Evolutionary conservation across 2,329 filamentous ascomycete genomes (phyloP), one percentile per base, ranked within the genome.

Genomic region (Huntiella decipiens): DNA sequence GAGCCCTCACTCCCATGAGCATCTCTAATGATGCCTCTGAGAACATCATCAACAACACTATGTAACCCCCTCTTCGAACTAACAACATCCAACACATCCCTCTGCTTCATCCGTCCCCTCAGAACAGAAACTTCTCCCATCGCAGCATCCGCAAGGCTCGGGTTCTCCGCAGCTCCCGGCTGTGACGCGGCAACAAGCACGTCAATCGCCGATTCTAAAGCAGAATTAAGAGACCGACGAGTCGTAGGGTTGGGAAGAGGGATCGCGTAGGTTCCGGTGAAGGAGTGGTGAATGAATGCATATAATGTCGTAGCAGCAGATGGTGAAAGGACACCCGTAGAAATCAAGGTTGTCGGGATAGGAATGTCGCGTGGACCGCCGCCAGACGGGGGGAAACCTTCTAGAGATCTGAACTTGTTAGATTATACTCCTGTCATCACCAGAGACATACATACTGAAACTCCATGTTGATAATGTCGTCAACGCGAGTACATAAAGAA

Each of bases 171-270:
- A 10, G 38, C 19, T 13, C 45, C 34, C 4, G 40, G 35, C 8
- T 8, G 40, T 3, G 34, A 51, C n/a, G 44, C 39, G 11, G 44
- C 47, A 10, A 44, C 28, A 16, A 49, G 38, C 8, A 46, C 36
- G 17, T 49, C 47, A 42, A 34, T 53, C 22, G 43, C 36, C 31
- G 3, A 51, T 46, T 52, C 45, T 28, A 10, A 52, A 39, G 49
- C 45, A 17, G 42, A 10, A 4, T 48, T 44, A 15, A 53, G 36
- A 15, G 52, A 51, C 8, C 44, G 43, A 10, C 39, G 43, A 5
- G 45, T 38, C 33, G 37, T 35, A 7, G n/a, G 17, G 34, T 28
- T 32, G 34, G n/a, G 17, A 5, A 34, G 40, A 4, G 36, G 44
- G 4, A 13, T 38, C 4, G 43, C 7, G 47, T 49, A 49, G 6